These are phyloP conservation scores for Cutaneotrichosporon arboriforme DNA, from an alignment of 1,284 basidiomycete genomes.

Conservation along the genomic window DNA sequence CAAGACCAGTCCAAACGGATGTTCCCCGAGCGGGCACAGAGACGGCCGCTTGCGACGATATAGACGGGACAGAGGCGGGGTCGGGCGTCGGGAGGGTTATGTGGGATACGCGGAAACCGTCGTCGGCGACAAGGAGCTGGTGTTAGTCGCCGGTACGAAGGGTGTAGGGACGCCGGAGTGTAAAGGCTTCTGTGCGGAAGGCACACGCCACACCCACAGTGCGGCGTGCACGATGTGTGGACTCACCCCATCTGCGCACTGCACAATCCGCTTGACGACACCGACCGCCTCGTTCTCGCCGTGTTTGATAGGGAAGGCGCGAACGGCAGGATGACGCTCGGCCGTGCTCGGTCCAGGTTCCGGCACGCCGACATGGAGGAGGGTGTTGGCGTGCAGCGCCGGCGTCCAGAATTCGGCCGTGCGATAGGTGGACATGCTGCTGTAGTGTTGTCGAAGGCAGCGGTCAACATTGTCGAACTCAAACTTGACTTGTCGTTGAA, in stretches of 20 bases:
- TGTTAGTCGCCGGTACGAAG: too few species aligned
- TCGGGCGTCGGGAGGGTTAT: conserved; percentile 20
- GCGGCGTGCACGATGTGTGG: background rate
- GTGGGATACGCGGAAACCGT: conserved; percentile 33
- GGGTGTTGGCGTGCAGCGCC: conserved; percentile 41
- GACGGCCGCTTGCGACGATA: conserved; percentile 9
- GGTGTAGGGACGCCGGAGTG: too few species aligned
- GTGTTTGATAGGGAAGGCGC: conserved; percentile 38
- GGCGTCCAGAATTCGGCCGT: conserved; percentile 43
- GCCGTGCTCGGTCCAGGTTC: conserved; percentile 18
- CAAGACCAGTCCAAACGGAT: conserved; percentile 16
- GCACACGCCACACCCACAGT: too few species aligned
- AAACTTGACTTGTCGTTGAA: background rate
- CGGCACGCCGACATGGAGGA: conserved; percentile 42
- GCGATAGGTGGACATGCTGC: conserved; percentile 16
- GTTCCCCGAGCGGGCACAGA: conserved; percentile 10
- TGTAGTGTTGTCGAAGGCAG: background rate
- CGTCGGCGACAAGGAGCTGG: conserved; percentile 36
- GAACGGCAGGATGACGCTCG: conserved; percentile 36
- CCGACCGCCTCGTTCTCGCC: conserved; percentile 33
- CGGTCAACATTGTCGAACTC: too few species aligned
- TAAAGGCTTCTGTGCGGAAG: too few species aligned
- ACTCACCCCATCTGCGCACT: conserved; percentile 15
- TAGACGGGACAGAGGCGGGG: conserved; percentile 6
- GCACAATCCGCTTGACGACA: conserved; percentile 31